Percentiles rank a stretch among this genome's conserved stretches.
These are phyloP conservation scores for Solanum rostratum DNA, from an alignment of 257 asterid genomes.

Conservation along the genomic window DNA sequence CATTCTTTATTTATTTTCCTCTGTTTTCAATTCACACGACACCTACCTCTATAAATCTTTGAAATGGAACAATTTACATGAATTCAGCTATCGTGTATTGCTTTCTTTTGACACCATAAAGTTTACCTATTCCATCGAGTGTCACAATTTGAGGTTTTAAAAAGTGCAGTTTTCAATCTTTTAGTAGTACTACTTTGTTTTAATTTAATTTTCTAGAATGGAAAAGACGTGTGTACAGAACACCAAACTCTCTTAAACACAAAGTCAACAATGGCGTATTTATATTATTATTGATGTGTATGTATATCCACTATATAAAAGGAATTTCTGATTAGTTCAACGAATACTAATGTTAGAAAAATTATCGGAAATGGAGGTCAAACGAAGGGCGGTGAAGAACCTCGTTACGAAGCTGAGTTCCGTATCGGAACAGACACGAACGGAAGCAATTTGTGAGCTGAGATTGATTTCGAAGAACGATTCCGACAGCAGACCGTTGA, in stretches of 20 bases:
- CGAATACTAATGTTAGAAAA: not conserved
- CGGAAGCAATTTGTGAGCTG: conserved; percentile 78
- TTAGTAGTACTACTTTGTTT: not conserved
- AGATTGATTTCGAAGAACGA: conserved; percentile 71
- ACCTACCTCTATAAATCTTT: no score
- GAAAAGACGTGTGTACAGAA: not conserved
- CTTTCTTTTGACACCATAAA: not conserved
- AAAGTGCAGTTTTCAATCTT: not conserved
- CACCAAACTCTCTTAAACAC: not conserved
- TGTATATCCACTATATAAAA: not conserved
- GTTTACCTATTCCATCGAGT: not conserved
- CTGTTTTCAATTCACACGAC: no score
- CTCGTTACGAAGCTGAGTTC: conserved; percentile 70
- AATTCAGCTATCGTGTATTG: not conserved
- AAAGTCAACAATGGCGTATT: not conserved
- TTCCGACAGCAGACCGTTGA: conserved; percentile 54
- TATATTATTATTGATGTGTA: not conserved
- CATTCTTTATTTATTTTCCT: no score
- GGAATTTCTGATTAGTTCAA: not conserved
- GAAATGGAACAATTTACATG: not conserved
- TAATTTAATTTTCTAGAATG: not conserved
- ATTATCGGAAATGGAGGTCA: conserved; percentile 45
- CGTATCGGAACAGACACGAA: conserved; percentile 74
- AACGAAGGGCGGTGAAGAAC: conserved; percentile 43
- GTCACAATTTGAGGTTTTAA: not conserved